Evolutionary conservation across 2,329 filamentous ascomycete genomes (phyloP).

Genomic region (Neonectria magnoliae): DNA sequence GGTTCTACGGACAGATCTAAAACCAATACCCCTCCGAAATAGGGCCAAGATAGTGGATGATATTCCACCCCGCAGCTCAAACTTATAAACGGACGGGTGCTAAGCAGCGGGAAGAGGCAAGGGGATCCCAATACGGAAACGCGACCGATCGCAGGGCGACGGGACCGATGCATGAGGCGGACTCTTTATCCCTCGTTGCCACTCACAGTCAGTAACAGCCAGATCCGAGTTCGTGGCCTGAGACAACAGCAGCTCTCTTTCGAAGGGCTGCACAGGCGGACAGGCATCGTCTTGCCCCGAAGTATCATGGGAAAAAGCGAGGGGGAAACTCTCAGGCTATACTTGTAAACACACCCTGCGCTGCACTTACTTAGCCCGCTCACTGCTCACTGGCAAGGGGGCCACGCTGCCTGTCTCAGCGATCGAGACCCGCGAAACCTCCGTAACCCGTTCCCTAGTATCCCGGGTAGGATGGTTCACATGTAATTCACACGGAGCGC

Average conservation of each 20-base stretch:
- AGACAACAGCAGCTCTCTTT: constrained; percentile 32
- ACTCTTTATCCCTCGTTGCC: constrained; percentile 19
- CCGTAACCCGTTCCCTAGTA: background rate
- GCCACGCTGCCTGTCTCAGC: constrained; percentile 21
- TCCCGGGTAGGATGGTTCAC: background rate
- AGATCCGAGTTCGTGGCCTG: constrained; percentile 10
- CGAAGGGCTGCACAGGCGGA: constrained; percentile 4
- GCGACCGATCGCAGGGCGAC: constrained; percentile 13
- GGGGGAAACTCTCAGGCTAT: constrained; percentile 25
- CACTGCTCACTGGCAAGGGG: constrained; percentile 33
- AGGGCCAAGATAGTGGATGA: background rate
- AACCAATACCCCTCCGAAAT: too few relatives aligned
- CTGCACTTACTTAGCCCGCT: constrained; percentile 20
- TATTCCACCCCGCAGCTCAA: background rate
- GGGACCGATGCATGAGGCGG: constrained; percentile 22
- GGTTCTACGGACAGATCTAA: background rate
- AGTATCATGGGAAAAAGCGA: constrained; percentile 37
- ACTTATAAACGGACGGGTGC: background rate
- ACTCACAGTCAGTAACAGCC: constrained; percentile 16
- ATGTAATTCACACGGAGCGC: background rate
- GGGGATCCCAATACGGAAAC: constrained; percentile 26
- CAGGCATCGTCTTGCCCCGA: constrained; percentile 19
- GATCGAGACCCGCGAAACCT: constrained; percentile 16
- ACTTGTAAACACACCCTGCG: background rate
- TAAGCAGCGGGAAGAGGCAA: constrained; percentile 14